Base-by-base conservation (phyloP, 352 stramenopile genomes). In the Pythium plurisporium region DNA sequence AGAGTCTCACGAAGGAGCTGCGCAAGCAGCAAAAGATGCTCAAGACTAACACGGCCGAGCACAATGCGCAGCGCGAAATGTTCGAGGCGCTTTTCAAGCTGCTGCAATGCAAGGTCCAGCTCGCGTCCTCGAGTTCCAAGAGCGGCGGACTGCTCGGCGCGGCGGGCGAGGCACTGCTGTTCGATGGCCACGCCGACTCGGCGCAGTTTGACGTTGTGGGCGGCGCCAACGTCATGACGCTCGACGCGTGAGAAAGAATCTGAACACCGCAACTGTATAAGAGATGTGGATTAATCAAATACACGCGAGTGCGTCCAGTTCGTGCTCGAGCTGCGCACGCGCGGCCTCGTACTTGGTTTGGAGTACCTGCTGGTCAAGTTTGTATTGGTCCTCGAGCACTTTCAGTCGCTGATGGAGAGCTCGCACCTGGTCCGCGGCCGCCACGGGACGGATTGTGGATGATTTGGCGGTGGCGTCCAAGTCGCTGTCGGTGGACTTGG, bases 11-110 rank as follows among this genome's bases (percentile, higher is more conserved):
- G 0, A 96, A 96, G 65, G 82, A 95, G 52, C 67, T 98, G 36
- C 70, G 88, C 29, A 96, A 96, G 64, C 86, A 96, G 59, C 87
- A 97, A 53, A 92, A 92, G 62, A 65, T 74, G 31, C 75, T 97
- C 54, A 96, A 97, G 64, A 76, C 69, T 36, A 91, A 89, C 49
- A 73, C 91, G 15, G 68, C 67, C 14, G 75, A 82, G 44, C 85
- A 88, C 62, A 74, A 80, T 40, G 66, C 81, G 47, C 91, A 98
- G 62, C 76, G 82, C 45, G 67, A 80, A 30, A 82, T 94, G 70
- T 98, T 97, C 52, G 74, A 92, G 45, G 70, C 82, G 20, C 73
- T 98, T 31, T 70, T 88, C 42, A 71, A 82, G 46, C 60, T 97
- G 14, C 73, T 97, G 6, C 60, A 76, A 27, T 83, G 72, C 67